Evolutionary conservation across 768 basidiomycete species (phyloP).

Genomic region (Boletus fagicola): DNA sequence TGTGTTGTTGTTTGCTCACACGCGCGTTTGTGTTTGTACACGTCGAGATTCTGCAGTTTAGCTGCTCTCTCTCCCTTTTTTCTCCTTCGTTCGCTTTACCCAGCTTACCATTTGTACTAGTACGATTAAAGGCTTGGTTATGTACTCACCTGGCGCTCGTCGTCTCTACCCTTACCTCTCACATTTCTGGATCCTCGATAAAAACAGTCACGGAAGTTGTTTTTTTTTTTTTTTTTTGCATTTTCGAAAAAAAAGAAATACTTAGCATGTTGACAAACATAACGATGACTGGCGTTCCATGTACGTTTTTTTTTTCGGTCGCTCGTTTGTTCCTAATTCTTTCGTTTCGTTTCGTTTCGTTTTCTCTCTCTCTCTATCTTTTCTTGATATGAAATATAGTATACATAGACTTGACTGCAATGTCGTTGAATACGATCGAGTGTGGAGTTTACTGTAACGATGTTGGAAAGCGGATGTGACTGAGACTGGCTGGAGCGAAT

Average conservation of each 20-base stretch:
- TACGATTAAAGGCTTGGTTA: conserved; percentile 18
- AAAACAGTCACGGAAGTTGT: background rate
- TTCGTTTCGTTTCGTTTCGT: background rate
- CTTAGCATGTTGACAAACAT: background rate
- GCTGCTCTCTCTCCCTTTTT: background rate
- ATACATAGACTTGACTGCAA: background rate
- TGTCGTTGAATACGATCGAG: background rate
- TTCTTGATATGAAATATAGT: background rate
- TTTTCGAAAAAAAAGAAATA: background rate
- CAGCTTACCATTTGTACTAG: conserved; percentile 19
- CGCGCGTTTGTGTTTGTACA: conserved; percentile 7
- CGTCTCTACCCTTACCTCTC: background rate
- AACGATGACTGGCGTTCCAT: background rate
- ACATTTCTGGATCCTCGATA: background rate
- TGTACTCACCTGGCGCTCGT: conserved; percentile 7
- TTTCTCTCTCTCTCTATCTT: background rate
- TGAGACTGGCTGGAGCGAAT: no score
- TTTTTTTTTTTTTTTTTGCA: background rate
- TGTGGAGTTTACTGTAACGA: no score
- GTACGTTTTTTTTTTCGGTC: background rate
- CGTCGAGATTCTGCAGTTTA: background rate
- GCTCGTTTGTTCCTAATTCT: background rate
- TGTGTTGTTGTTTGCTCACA: conserved; percentile 10
- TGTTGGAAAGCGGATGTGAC: no score
- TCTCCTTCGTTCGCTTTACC: background rate